These are phyloP conservation scores for Pyrus hybrid DNA, from an alignment of 331 rosid genomes.

Conservation along the genomic window DNA sequence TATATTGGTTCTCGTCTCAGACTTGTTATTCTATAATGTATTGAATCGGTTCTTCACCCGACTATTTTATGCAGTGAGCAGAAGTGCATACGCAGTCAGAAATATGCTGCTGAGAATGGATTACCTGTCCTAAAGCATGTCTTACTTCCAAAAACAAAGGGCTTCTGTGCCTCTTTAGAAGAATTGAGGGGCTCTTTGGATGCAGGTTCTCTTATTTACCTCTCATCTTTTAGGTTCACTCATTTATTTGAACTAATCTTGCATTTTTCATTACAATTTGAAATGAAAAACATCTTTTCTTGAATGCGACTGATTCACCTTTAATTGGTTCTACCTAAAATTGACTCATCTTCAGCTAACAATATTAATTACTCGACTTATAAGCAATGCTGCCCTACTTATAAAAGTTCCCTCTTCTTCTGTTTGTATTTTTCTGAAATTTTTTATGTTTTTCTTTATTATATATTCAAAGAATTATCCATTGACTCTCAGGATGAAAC, in stretches of 20 bases:
- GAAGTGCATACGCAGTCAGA: constrained; percentile 65
- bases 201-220: constrained; percentile 43
- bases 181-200: constrained; percentile 46
- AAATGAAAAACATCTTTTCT: neutral
- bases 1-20: neutral
- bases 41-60: neutral
- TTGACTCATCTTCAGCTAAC: neutral
- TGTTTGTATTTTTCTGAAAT: neutral
- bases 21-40: neutral
- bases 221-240: neutral
- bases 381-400: neutral
- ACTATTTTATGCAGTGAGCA: constrained; percentile 45
- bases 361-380: neutral
- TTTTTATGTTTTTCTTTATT: neutral
- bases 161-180: constrained; percentile 59
- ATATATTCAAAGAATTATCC: no score
- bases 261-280: neutral
- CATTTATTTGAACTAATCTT: neutral
- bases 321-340: neutral
- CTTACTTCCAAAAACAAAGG: constrained; percentile 71
- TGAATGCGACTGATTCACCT: neutral
- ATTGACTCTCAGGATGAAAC: no score
- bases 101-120: constrained; percentile 71
- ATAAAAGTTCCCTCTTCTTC: neutral
- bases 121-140: constrained; percentile 58